Base-by-base conservation (phyloP, 31 red algal genomes). In the Asparagopsis taxiformis region DNA sequence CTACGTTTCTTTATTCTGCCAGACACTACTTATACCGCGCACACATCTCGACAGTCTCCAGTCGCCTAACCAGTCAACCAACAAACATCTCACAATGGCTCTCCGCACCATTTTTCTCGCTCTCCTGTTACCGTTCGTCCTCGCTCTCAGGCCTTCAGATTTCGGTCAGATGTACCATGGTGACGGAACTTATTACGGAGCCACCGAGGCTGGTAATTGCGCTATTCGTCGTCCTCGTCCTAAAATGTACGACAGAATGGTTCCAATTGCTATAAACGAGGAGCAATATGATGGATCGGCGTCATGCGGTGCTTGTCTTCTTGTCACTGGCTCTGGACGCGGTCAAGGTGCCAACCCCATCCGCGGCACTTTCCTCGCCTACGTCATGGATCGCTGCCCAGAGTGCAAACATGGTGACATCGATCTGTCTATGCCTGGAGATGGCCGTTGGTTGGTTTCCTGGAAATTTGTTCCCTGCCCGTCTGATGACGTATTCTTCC, bases 181-280 rank as follows among this genome's bases (percentile, higher is more conserved):
- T 11, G 80, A 84, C 22, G 80, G 80, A 17, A 84, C 80, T 38
- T 84, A 84, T 58, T 84, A 73, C 15, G 80, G 80, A 4, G 36
- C 29, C 11, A 84, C 80, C 0, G 60, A 32, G 10, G 51, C 23
- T 2, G 80, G 80, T 2, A 72, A 84, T 20, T 84, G 80, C 60
- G 70, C 68, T 23, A 65, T 84, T 31, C 17, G 23, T 10, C 8
- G 7, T 7, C 55, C 67, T 8, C 38, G 67, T 11, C 80, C 80
- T 17, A 22, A 25, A 10, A 72, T 74, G 67, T 84, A 84, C 58
- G 33, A 35, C 35, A 55, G 59, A 32, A 84, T 84, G 80, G 13
- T 72, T 17, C 57, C 68, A 34, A 58, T 84, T 2, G 80, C 80
- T 1, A 66, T 84, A 38, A 74, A 72, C 44, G 54, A 51, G 15